phyloP scores from a whole-genome alignment of 345 rosid species.

The Ailanthus altissimus region DNA sequence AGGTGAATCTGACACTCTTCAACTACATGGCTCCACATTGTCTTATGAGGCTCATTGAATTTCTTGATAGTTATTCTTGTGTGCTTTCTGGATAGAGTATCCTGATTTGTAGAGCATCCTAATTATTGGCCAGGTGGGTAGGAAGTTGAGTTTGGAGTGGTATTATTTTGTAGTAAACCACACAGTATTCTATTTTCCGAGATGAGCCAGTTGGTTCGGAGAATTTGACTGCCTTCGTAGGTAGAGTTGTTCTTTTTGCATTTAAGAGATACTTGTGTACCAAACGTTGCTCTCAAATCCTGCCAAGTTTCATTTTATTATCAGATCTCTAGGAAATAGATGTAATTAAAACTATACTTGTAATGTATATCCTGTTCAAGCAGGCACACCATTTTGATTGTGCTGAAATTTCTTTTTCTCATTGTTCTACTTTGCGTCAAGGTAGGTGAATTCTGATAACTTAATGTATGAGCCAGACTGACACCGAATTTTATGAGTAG shows the following conservation, averaged over 20 bases:
- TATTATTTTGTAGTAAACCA: background rate
- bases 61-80: background rate
- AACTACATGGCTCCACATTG: background rate
- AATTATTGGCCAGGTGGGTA: background rate
- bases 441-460: background rate
- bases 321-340: background rate
- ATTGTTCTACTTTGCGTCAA: background rate
- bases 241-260: background rate
- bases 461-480: background rate
- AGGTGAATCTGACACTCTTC: background rate
- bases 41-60: background rate
- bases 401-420: background rate
- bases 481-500: background rate
- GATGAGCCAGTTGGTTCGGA: background rate
- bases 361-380: background rate
- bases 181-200: background rate
- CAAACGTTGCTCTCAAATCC: background rate
- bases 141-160: background rate
- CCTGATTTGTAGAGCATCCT: background rate
- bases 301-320: background rate
- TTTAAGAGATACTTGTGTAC: background rate
- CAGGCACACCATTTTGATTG: background rate
- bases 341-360: background rate
- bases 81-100: background rate
- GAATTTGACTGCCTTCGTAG: background rate